These are phyloP conservation scores for Eucalyptus lansdowneana DNA, from an alignment of 345 rosid genomes.

Conservation along the genomic window DNA sequence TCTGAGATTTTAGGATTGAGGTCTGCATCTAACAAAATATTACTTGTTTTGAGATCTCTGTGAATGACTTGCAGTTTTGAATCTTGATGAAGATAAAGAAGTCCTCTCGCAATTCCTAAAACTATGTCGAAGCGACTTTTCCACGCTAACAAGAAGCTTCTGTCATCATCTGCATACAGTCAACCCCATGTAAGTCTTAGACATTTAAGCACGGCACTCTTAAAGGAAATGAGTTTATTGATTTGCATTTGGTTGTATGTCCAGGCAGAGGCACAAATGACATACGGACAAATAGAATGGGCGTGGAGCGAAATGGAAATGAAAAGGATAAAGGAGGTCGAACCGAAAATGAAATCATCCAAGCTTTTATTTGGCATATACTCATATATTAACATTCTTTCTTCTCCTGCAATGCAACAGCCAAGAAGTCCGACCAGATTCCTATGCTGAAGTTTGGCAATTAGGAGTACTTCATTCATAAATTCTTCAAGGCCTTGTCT, in stretches of 20 bases:
- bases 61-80: constrained; percentile 37
- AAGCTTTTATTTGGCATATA: constrained; percentile 28
- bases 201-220: not conserved
- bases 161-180: constrained; percentile 10
- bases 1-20: not conserved
- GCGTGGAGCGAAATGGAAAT: not conserved
- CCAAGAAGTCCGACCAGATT: constrained; percentile 41
- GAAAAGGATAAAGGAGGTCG: not conserved
- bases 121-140: constrained; percentile 12
- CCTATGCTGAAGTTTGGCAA: constrained; percentile 41
- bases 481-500: constrained; percentile 32
- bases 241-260: not conserved
- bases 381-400: constrained; percentile 20
- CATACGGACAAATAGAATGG: not conserved
- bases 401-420: constrained; percentile 26
- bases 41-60: constrained; percentile 41
- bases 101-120: constrained; percentile 35
- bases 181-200: not conserved
- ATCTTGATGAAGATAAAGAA: constrained; percentile 46
- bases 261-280: not conserved
- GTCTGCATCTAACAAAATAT: constrained; percentile 24
- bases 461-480: constrained; percentile 20
- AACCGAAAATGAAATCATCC: constrained; percentile 31
- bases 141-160: constrained; percentile 13
- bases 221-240: not conserved